Conservation (phyloP, 2,329 filamentous ascomycete genomes). For the Hypomyces perniciosus region DNA sequence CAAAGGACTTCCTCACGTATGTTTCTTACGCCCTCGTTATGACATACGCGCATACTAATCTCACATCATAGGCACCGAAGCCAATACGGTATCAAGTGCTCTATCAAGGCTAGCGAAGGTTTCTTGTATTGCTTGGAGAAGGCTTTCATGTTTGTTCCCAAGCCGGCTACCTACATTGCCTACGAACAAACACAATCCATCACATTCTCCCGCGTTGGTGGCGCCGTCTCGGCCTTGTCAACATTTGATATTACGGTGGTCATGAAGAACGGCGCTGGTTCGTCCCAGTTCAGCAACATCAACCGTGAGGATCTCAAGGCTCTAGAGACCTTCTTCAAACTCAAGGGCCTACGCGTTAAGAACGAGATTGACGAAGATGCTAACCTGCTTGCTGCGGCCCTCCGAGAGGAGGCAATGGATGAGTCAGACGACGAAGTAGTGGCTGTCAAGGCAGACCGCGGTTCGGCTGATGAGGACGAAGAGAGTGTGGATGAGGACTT, state of each 20-base stretch:
- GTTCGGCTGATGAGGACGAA: slow-evolving; percentile 91
- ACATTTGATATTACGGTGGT: slow-evolving; percentile 96
- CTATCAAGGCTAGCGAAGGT: slow-evolving; percentile 99
- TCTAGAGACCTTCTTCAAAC: slow-evolving; percentile 95
- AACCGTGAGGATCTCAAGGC: slow-evolving; percentile 96
- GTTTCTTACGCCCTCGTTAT: slow-evolving; percentile 16
- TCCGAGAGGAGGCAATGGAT: slow-evolving; percentile 77
- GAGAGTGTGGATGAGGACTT: slow-evolving; percentile 97
- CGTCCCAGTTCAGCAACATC: slow-evolving; percentile 98
- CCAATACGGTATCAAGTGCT: slow-evolving; percentile 95
- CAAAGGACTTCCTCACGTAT: slow-evolving; percentile 83
- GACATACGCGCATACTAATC: neutral
- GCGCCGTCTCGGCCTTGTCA: slow-evolving; percentile 85
- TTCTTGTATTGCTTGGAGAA: slow-evolving; percentile 97
- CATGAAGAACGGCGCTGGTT: slow-evolving; percentile 78
- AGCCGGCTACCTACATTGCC: slow-evolving; percentile 93
- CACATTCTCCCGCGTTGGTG: slow-evolving; percentile 92
- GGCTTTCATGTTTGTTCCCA: slow-evolving; percentile 98
- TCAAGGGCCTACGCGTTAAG: slow-evolving; percentile 91
- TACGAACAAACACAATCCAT: slow-evolving; percentile 90
- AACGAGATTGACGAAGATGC: slow-evolving; percentile 98
- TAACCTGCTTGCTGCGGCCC: slow-evolving; percentile 69
- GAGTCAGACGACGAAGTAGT: slow-evolving; percentile 80
- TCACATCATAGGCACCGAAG: slow-evolving; percentile 62
- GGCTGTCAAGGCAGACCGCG: slow-evolving; percentile 65